A percentile compares a stretch with the other conserved stretches of the same genome.
These are phyloP conservation scores for Murraya paniculata DNA, from an alignment of 345 rosid species.

Conservation along the genomic window DNA sequence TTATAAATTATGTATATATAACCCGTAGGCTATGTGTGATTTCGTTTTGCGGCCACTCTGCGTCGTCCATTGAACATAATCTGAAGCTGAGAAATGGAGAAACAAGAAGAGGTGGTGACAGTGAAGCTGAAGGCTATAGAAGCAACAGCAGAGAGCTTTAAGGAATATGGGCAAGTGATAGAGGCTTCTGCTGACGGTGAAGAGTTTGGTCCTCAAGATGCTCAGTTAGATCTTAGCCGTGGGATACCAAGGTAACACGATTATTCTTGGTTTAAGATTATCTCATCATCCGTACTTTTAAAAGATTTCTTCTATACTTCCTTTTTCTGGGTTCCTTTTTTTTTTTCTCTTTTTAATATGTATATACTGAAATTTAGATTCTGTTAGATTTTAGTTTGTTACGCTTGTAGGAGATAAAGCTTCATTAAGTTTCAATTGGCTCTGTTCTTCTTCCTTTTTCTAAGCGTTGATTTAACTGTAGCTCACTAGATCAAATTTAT, in stretches of 20 bases:
- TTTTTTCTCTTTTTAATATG: no score
- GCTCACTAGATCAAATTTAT: neutral
- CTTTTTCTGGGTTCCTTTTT: no score
- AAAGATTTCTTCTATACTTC: no score
- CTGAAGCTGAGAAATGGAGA: neutral
- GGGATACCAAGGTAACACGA: constrained; percentile 62
- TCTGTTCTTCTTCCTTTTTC: neutral
- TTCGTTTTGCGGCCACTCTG: no score
- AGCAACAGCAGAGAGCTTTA: constrained; percentile 68
- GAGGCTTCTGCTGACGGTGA: constrained; percentile 57
- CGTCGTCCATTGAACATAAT: neutral
- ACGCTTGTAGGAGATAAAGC: neutral
- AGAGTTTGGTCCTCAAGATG: constrained; percentile 67
- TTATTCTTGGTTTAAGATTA: neutral
- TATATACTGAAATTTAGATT: neutral
- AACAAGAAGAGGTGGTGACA: constrained; percentile 10
- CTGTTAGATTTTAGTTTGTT: neutral
- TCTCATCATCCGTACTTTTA: no score
- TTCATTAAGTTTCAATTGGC: neutral
- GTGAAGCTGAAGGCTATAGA: constrained; percentile 54
- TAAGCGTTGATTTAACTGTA: neutral
- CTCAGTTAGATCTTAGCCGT: constrained; percentile 63
- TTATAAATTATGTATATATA: no score
- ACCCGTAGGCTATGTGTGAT: no score
- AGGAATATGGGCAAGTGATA: constrained; percentile 69